phyloP scores from a whole-genome alignment of 495 filamentous ascomycete genomes.

The Terfezia boudieri region DNA sequence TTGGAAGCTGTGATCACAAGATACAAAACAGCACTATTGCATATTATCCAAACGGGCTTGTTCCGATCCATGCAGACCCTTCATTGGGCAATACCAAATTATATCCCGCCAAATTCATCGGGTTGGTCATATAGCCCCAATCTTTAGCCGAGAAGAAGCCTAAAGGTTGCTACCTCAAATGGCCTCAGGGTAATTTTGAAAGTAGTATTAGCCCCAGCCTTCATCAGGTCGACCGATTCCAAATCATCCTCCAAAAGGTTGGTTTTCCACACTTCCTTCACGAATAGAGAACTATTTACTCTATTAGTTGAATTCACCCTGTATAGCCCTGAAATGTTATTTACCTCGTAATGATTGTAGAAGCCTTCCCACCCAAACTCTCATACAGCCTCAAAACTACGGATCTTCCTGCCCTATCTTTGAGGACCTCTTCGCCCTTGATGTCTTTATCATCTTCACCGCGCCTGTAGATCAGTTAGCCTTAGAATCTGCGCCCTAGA shows the following conservation, averaged over 20 bases:
- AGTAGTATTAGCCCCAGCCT: slow-evolving; percentile 24
- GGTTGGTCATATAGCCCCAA: no score
- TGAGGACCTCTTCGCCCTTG: slow-evolving; percentile 33
- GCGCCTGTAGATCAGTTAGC: slow-evolving; percentile 20
- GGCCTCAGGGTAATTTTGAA: slow-evolving; percentile 46
- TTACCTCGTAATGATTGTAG: background rate
- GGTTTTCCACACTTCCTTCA: slow-evolving; percentile 37
- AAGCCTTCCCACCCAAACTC: slow-evolving; percentile 49
- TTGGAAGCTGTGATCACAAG: no score
- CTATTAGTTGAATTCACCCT: no score
- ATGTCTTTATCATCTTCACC: slow-evolving; percentile 92
- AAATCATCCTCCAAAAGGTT: slow-evolving; percentile 53
- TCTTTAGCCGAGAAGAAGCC: slow-evolving; percentile 10
- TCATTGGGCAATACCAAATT: no score
- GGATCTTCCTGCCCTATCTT: slow-evolving; percentile 45
- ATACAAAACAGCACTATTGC: no score
- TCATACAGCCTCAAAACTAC: slow-evolving; percentile 75
- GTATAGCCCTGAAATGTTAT: background rate
- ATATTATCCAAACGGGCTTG: no score
- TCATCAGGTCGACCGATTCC: slow-evolving; percentile 32
- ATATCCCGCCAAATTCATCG: no score
- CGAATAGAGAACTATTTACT: slow-evolving; percentile 25
- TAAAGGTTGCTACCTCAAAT: slow-evolving; percentile 78
- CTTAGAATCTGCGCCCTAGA: slow-evolving; percentile 24
- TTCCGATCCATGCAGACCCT: no score